Evolutionary conservation across 163 green algal species (phyloP).

Genomic region (Volvox carteri): DNA sequence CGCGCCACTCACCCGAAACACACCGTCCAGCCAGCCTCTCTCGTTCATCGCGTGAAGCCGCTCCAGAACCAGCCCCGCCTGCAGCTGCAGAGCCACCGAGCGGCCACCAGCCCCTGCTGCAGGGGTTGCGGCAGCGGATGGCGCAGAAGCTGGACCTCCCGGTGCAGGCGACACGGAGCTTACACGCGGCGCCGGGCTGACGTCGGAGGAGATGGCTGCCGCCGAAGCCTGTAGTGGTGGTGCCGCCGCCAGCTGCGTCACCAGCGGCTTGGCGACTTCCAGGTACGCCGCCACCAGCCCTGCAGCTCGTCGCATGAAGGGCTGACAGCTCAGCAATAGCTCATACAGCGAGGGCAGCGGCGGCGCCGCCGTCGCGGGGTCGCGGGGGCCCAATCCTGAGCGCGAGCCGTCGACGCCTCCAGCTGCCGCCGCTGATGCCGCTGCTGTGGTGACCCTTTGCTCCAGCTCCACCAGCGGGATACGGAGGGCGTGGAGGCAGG

Average conservation of each 20-base stretch:
- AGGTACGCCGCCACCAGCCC: background rate
- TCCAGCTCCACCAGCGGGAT: constrained; percentile 30
- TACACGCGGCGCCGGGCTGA: background rate
- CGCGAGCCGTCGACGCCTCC: background rate
- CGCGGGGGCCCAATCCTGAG: background rate
- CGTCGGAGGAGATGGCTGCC: background rate
- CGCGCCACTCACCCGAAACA: constrained; percentile 32
- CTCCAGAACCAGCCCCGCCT: constrained; percentile 44
- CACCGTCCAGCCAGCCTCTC: constrained; percentile 41
- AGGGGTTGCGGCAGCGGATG: background rate
- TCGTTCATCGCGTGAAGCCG: constrained; percentile 41
- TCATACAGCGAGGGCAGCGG: constrained; percentile 19
- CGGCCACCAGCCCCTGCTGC: background rate
- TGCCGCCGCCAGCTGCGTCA: constrained; percentile 2
- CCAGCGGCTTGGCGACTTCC: constrained; percentile 10
- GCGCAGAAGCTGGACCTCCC: background rate
- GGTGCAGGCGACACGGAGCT: background rate
- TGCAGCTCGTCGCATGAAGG: background rate
- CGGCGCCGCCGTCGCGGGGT: background rate
- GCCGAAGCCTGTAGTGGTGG: background rate
- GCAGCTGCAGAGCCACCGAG: background rate
- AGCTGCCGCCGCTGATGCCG: background rate
- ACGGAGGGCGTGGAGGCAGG: constrained; percentile 28
- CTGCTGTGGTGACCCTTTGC: constrained; percentile 36
- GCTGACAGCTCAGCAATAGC: constrained; percentile 23